Conservation (phyloP, 768 basidiomycete genomes). For the Megacollybia marginata region DNA sequence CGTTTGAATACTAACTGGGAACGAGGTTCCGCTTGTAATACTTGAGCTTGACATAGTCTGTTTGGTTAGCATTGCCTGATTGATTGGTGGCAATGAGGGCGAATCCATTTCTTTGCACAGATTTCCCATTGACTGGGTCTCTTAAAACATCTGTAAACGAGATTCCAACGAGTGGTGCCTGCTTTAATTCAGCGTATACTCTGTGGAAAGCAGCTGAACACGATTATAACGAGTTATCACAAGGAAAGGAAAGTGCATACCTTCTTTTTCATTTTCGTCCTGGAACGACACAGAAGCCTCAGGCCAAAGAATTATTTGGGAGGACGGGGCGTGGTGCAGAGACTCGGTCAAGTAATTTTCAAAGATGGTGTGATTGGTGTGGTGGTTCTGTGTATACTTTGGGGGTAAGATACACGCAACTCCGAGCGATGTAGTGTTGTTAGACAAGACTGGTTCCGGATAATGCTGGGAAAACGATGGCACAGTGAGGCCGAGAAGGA, state of each 20-base stretch:
- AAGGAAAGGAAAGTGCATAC: slow-evolving; percentile 5
- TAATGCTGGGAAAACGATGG: slow-evolving; percentile 45
- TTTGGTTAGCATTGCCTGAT: neutral
- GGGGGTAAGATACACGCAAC: slow-evolving; percentile 67
- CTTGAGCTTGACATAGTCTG: slow-evolving; percentile 11
- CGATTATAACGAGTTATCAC: too few relatives aligned
- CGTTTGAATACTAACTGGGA: slow-evolving; percentile 47
- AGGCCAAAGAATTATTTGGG: slow-evolving; percentile 70
- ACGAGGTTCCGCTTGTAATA: slow-evolving; percentile 78
- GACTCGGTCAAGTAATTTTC: slow-evolving; percentile 60
- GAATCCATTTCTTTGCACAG: slow-evolving; percentile 15
- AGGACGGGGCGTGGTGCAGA: slow-evolving; percentile 29
- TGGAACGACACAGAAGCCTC: slow-evolving; percentile 70
- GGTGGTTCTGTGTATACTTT: slow-evolving; percentile 25
- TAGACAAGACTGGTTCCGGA: slow-evolving; percentile 13
- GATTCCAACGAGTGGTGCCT: slow-evolving; percentile 39
- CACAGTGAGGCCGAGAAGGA: slow-evolving; percentile 39
- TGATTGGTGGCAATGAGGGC: slow-evolving; percentile 2
- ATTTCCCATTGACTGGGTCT: slow-evolving; percentile 26
- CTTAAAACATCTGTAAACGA: slow-evolving; percentile 59
- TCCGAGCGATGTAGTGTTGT: slow-evolving; percentile 42
- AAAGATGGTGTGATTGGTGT: slow-evolving; percentile 28
- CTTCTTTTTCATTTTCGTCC: slow-evolving; percentile 36
- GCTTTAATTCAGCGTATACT: too few relatives aligned
- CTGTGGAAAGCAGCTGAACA: too few relatives aligned